Percentiles rank a stretch among this genome's conserved stretches.
These are phyloP conservation scores for Kodamaea fungicola DNA, from an alignment of 1,139 yeast species.

Conservation along the genomic window DNA sequence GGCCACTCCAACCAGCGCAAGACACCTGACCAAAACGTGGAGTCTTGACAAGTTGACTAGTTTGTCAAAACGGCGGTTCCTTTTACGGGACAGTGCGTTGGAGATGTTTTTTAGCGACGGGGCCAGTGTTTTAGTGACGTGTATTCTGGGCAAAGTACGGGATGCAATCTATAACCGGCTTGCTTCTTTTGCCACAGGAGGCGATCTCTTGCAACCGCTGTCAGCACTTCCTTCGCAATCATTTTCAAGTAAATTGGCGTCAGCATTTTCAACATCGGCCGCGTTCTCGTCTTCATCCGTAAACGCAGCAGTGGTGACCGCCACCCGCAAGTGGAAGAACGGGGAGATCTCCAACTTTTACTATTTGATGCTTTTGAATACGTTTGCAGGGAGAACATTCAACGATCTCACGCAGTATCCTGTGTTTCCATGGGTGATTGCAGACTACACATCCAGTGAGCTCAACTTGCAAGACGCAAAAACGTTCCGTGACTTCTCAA, in stretches of 20 bases:
- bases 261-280: slow-evolving; percentile 28
- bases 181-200: slow-evolving; percentile 43
- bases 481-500: slow-evolving; percentile 68
- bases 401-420: slow-evolving; percentile 88
- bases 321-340: slow-evolving; percentile 66
- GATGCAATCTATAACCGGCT: slow-evolving; percentile 53
- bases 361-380: slow-evolving; percentile 72
- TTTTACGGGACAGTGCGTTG: slow-evolving; percentile 72
- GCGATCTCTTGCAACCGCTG: slow-evolving; percentile 23
- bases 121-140: slow-evolving; percentile 60
- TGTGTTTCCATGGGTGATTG: slow-evolving; percentile 84
- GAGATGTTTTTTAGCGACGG: slow-evolving; percentile 77
- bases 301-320: slow-evolving; percentile 65
- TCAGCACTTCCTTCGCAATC: slow-evolving; percentile 4
- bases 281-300: slow-evolving; percentile 13
- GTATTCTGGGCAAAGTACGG: slow-evolving; percentile 48
- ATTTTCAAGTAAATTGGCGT: slow-evolving; percentile 25
- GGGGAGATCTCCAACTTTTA: slow-evolving; percentile 81
- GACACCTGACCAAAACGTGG: slow-evolving; percentile 54
- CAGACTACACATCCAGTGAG: slow-evolving; percentile 67
- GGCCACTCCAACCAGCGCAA: slow-evolving; percentile 10
- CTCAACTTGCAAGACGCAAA: slow-evolving; percentile 59
- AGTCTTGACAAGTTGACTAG: slow-evolving; percentile 53
- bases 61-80: slow-evolving; percentile 68
- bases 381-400: slow-evolving; percentile 82